Percentiles rank a stretch among this genome's conserved stretches.
Conservation (phyloP, 495 filamentous ascomycete genomes). For the Penicillium ucsense region DNA sequence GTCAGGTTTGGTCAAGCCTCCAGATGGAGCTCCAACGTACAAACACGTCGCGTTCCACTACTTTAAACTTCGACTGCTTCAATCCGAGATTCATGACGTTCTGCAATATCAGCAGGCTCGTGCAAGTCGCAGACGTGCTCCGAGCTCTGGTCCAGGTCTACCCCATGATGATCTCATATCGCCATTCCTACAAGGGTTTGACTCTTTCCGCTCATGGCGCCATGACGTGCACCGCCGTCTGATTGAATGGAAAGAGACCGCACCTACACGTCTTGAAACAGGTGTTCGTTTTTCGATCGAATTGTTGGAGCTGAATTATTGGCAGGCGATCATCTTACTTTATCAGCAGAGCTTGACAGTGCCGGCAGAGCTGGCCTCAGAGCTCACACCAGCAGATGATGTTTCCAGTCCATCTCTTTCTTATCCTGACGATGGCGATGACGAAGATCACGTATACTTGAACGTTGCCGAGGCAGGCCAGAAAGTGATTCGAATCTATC, state of each 20-base stretch:
- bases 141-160: constrained; percentile 54
- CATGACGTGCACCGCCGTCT: constrained; percentile 76
- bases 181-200: constrained; percentile 75
- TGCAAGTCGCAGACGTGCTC: constrained; percentile 35
- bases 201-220: constrained; percentile 81
- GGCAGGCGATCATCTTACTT: constrained; percentile 95
- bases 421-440: constrained; percentile 55
- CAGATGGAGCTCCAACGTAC: constrained; percentile 55
- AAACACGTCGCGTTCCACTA: constrained; percentile 88
- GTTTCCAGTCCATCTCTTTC: constrained; percentile 50
- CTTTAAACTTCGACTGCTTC: constrained; percentile 79
- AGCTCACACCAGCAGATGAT: constrained; percentile 61
- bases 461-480: constrained; percentile 93
- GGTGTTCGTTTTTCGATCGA: constrained; percentile 80
- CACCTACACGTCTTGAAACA: constrained; percentile 65
- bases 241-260: constrained; percentile 76
- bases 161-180: constrained; percentile 73
- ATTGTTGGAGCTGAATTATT: constrained; percentile 90
- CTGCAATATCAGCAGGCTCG: constrained; percentile 77
- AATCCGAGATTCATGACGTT: constrained; percentile 93
- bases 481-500: constrained; percentile 81
- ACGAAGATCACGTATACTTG: constrained; percentile 83
- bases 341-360: constrained; percentile 86
- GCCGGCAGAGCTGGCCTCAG: constrained; percentile 72
- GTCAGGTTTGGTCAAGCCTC: constrained; percentile 54